Conservation (phyloP, 2,329 filamentous ascomycete species). For the Apiospora hydei region DNA sequence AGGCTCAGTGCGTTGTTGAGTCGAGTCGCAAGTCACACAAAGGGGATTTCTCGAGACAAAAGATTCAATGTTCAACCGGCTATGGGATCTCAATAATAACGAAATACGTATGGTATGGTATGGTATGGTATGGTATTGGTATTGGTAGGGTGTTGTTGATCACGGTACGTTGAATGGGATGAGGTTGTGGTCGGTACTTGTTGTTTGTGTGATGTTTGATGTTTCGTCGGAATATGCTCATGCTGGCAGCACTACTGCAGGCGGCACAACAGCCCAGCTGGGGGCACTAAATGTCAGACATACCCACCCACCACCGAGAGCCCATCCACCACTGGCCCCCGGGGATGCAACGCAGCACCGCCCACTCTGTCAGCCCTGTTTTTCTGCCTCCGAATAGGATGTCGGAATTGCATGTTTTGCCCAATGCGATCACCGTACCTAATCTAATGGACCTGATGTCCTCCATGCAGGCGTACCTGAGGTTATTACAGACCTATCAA, state of each 20-base stretch:
- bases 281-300: neutral
- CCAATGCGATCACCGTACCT: neutral
- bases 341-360: constrained; percentile 7
- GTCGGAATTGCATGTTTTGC: neutral
- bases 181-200: neutral
- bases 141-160: neutral
- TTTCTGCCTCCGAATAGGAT: neutral
- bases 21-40: neutral
- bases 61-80: neutral
- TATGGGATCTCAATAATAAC: neutral
- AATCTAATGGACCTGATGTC: neutral
- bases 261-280: neutral
- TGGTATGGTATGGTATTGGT: no score
- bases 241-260: neutral
- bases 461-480: no score
- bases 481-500: no score
- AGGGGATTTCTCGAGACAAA: neutral
- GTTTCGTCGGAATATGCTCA: neutral
- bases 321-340: neutral
- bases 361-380: constrained; percentile 9
- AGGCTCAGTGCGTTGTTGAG: neutral
- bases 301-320: neutral
- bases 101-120: neutral
- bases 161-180: neutral
- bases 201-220: constrained; percentile 2